A percentile compares a stretch with the other conserved stretches of the same genome.
These are phyloP conservation scores for Xerocomus amazonicus DNA, from an alignment of 1,284 basidiomycete genomes.

Conservation along the genomic window DNA sequence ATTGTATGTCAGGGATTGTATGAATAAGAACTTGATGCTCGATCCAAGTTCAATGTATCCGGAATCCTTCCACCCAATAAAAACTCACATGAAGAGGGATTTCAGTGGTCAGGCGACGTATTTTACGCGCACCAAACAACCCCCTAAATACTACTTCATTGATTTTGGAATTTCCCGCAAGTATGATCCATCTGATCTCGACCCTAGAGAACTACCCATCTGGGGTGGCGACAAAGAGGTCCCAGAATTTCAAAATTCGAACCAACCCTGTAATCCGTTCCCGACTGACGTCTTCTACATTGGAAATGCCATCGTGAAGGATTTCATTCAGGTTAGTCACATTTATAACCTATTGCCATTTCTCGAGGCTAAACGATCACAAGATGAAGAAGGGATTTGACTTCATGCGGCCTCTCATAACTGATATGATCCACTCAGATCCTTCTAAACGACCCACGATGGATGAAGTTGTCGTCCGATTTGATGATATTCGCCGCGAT, in stretches of 20 bases:
- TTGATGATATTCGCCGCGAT: background rate
- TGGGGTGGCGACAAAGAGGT: constrained; percentile 26
- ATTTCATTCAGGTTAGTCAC: constrained; percentile 17
- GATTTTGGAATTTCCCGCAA: constrained; percentile 39
- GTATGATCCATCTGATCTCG: constrained; percentile 18
- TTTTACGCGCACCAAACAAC: constrained; percentile 28
- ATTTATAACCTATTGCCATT: background rate
- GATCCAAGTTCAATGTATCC: constrained; percentile 29
- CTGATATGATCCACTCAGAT: constrained; percentile 24
- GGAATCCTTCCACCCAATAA: constrained; percentile 26
- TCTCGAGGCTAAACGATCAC: background rate
- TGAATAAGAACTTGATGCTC: constrained; percentile 36
- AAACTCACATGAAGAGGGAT: constrained; percentile 16
- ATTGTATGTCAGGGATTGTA: constrained; percentile 14
- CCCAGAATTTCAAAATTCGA: constrained; percentile 19
- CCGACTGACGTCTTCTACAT: constrained; percentile 38
- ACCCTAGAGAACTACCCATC: constrained; percentile 20
- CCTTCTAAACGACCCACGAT: constrained; percentile 25
- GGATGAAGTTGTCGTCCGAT: constrained; percentile 14
- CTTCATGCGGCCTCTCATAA: constrained; percentile 26
- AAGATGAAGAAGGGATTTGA: constrained; percentile 19
- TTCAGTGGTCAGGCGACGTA: constrained; percentile 17
- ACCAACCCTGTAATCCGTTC: constrained; percentile 32
- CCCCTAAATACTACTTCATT: constrained; percentile 36
- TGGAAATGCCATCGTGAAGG: constrained; percentile 31